Conservation (phyloP, 495 filamentous ascomycete species). For the Neurospora sp. region DNA sequence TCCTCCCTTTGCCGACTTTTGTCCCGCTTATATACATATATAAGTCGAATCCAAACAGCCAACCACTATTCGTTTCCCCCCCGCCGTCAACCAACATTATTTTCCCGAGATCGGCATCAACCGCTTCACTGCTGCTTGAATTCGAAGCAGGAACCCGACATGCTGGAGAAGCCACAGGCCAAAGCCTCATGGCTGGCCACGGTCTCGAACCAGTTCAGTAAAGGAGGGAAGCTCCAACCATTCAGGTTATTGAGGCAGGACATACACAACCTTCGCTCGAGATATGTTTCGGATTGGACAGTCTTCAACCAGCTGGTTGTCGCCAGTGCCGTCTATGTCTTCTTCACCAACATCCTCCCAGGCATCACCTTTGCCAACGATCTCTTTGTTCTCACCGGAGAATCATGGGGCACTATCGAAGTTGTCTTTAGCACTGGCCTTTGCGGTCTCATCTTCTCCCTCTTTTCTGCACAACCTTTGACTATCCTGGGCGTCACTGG, state of each 20-base stretch:
- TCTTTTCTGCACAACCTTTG: constrained; percentile 60
- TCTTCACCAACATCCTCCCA: constrained; percentile 65
- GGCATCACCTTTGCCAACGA: constrained; percentile 68
- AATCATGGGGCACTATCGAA: constrained; percentile 61
- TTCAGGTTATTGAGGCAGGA: constrained; percentile 57
- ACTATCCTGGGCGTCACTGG: constrained; percentile 66
- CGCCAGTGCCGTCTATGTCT: constrained; percentile 63
- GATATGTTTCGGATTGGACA: constrained; percentile 58
- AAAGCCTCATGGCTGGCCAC: constrained; percentile 4
- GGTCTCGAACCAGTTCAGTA: constrained; percentile 1
- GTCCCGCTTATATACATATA: neutral
- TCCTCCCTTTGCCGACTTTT: neutral
- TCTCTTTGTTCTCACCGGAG: constrained; percentile 55
- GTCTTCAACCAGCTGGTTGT: constrained; percentile 62
- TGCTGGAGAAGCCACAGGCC: neutral
- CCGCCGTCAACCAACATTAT: neutral
- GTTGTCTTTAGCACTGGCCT: constrained; percentile 64
- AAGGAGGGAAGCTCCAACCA: constrained; percentile 34
- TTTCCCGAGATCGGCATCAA: neutral
- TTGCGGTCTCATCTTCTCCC: constrained; percentile 55
- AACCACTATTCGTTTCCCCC: neutral
- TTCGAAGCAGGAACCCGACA: neutral
- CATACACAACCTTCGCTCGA: constrained; percentile 39
- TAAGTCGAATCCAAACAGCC: neutral
- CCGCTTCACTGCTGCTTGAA: neutral